Evolutionary conservation across 306 rosid genomes (phyloP).

Genomic region (Quillaja saponaria): DNA sequence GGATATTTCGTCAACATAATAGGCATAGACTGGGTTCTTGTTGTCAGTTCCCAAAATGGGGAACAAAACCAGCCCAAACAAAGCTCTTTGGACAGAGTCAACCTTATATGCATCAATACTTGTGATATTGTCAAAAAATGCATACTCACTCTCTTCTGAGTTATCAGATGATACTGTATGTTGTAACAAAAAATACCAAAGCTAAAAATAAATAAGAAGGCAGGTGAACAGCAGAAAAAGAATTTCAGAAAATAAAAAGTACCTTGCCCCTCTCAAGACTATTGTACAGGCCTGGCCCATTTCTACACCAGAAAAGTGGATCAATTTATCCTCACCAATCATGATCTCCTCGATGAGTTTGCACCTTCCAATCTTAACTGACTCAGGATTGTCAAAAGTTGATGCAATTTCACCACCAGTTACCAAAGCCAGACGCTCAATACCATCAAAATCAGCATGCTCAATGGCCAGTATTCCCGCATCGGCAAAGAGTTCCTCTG

Average conservation of each 20-base stretch:
- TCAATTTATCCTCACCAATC: conserved; percentile 94
- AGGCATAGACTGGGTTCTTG: not conserved
- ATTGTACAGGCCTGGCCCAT: conserved; percentile 96
- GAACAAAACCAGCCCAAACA: not conserved
- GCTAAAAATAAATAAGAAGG: too few relatives aligned
- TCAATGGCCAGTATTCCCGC: conserved; percentile 94
- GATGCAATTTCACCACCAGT: conserved; percentile 97
- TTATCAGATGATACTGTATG: not conserved
- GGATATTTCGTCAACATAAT: not conserved
- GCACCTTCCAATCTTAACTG: conserved; percentile 90
- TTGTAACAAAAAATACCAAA: too few relatives aligned
- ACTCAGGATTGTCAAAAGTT: conserved; percentile 93
- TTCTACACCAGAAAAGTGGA: conserved; percentile 94
- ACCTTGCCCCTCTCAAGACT: conserved; percentile 95
- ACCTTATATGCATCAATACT: too few relatives aligned
- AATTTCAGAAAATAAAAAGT: conserved; percentile 1
- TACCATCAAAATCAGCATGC: conserved; percentile 99
- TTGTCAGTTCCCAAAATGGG: too few relatives aligned
- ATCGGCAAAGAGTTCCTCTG: conserved; percentile 97
- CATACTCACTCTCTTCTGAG: too few relatives aligned
- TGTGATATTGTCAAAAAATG: too few relatives aligned
- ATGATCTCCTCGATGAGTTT: conserved; percentile 91
- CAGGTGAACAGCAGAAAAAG: too few relatives aligned
- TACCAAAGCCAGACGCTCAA: conserved; percentile 85
- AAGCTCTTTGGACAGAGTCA: too few relatives aligned